Evolutionary conservation across 169 alveolate species (phyloP).

Genomic region (Plasmodium chabaudi): DNA sequence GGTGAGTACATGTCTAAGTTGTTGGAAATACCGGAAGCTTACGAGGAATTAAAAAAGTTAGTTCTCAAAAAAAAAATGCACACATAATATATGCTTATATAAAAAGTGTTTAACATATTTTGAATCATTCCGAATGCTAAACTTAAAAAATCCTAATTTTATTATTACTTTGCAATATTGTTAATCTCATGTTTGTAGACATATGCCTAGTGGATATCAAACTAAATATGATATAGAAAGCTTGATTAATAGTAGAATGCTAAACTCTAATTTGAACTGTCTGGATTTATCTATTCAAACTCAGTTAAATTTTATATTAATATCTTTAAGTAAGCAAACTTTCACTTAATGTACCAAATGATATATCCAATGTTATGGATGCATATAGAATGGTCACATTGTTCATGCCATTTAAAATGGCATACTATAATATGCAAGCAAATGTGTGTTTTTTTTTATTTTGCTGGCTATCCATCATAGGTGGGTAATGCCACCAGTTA

Average conservation of each 20-base stretch:
- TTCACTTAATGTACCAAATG: neutral
- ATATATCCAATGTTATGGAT: too few relatives aligned
- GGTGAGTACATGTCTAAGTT: constrained; percentile 44
- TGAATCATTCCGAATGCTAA: too few relatives aligned
- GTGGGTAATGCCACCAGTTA: too few relatives aligned
- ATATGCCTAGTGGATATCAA: constrained; percentile 73
- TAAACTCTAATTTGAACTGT: constrained; percentile 36
- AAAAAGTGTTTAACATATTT: neutral
- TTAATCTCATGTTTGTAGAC: constrained; percentile 6
- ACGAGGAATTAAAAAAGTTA: constrained; percentile 68
- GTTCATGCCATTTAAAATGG: too few relatives aligned
- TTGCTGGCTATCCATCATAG: too few relatives aligned
- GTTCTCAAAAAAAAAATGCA: constrained; percentile 6
- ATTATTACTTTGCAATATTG: neutral
- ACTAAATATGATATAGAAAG: constrained; percentile 54
- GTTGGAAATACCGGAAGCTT: constrained; percentile 68
- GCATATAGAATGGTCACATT: too few relatives aligned
- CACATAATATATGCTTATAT: neutral
- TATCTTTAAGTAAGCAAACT: constrained; percentile 57
- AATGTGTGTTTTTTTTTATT: neutral
- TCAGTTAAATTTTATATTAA: constrained; percentile 54
- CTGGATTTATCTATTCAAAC: constrained; percentile 54
- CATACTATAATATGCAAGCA: neutral
- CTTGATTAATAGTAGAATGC: constrained; percentile 43
- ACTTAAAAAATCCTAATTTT: too few relatives aligned